A percentile compares a stretch with the other conserved stretches of the same genome.
phyloP scores from a whole-genome alignment of 2,329 filamentous ascomycete species.

The Ampelomyces quisqualis region DNA sequence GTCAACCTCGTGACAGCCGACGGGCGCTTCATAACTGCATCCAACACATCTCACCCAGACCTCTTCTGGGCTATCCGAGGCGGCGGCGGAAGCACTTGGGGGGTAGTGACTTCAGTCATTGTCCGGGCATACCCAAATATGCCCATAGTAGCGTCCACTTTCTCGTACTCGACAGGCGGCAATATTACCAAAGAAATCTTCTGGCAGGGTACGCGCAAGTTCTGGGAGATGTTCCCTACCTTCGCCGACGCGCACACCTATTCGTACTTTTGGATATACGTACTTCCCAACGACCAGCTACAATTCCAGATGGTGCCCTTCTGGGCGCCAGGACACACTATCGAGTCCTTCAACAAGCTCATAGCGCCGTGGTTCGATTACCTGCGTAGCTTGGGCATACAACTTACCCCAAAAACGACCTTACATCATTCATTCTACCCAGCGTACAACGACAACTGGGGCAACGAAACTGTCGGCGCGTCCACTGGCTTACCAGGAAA shows the following conservation, averaged over 20 bases:
- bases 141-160: slow-evolving; percentile 11
- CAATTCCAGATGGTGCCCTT: slow-evolving; percentile 21
- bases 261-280: slow-evolving; percentile 22
- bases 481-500: slow-evolving; percentile 8
- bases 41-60: slow-evolving; percentile 14
- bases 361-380: slow-evolving; percentile 15
- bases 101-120: slow-evolving; percentile 20
- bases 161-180: slow-evolving; percentile 30
- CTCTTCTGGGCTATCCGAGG: slow-evolving; percentile 22
- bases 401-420: slow-evolving; percentile 15
- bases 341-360: slow-evolving; percentile 11
- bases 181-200: slow-evolving; percentile 29
- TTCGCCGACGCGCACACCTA: slow-evolving; percentile 19
- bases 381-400: slow-evolving; percentile 14
- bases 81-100: slow-evolving; percentile 23
- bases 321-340: slow-evolving; percentile 16
- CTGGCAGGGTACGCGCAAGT: slow-evolving; percentile 18
- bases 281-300: slow-evolving; percentile 4
- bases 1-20: slow-evolving; percentile 28
- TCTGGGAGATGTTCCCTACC: slow-evolving; percentile 15
- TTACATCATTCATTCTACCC: slow-evolving; percentile 18
- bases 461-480: slow-evolving; percentile 36
- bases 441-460: slow-evolving; percentile 22
- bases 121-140: slow-evolving; percentile 21
- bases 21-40: slow-evolving; percentile 25